These are phyloP conservation scores for Sporormia fimetaria DNA, from an alignment of 495 filamentous ascomycete species.

Conservation along the genomic window DNA sequence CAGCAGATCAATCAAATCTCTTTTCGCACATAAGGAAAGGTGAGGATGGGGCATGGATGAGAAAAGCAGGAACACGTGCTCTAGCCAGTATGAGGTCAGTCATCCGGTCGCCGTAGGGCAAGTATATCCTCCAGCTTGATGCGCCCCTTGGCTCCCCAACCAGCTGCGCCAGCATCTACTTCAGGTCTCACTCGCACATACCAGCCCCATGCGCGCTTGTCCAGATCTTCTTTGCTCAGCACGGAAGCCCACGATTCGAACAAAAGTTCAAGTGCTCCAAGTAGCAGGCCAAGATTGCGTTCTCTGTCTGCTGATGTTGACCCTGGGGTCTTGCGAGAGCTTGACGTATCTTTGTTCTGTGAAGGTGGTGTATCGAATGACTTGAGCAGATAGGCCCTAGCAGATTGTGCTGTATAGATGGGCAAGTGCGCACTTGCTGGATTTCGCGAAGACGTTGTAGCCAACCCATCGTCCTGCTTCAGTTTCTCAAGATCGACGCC, in stretches of 20 bases:
- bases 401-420: constrained; percentile 55
- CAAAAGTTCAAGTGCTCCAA: constrained; percentile 55
- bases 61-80: too few species aligned
- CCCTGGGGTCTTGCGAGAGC: constrained; percentile 32
- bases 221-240: constrained; percentile 50
- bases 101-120: constrained; percentile 37
- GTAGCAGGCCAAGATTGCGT: constrained; percentile 51
- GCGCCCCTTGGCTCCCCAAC: constrained; percentile 71
- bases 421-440: constrained; percentile 38
- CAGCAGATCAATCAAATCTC: too few species aligned
- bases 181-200: constrained; percentile 64
- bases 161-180: constrained; percentile 56
- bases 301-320: constrained; percentile 41
- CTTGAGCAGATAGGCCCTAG: constrained; percentile 48
- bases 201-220: constrained; percentile 68
- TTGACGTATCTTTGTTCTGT: constrained; percentile 1
- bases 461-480: constrained; percentile 34
- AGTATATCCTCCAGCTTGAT: constrained; percentile 57
- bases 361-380: constrained; percentile 41
- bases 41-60: too few species aligned
- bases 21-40: too few species aligned
- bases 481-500: constrained; percentile 64
- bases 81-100: too few species aligned
- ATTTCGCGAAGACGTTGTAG: constrained; percentile 12
- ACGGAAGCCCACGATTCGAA: constrained; percentile 57